Evolutionary conservation across 2,329 filamentous ascomycete species (phyloP).

Genomic region (Verticillium nubilum): DNA sequence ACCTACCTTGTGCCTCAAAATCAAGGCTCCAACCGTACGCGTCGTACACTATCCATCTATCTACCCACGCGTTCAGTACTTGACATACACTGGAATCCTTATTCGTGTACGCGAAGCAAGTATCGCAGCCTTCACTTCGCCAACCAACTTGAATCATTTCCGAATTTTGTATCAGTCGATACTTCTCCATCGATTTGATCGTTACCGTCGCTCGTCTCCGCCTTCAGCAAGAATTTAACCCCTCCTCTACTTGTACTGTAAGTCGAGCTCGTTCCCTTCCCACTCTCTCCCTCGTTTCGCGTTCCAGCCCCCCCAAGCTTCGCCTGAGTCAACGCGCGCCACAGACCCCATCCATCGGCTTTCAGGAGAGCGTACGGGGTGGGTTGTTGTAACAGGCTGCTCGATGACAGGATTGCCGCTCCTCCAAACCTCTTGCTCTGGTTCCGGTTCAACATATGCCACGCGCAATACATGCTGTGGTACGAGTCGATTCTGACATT

Average conservation of each 20-base stretch:
- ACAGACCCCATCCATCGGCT: constrained; percentile 3
- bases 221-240: not conserved
- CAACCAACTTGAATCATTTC: not conserved
- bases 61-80: not conserved
- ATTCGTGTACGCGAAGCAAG: not conserved
- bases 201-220: not conserved
- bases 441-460: not conserved
- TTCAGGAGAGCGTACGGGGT: not conserved
- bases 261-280: not conserved
- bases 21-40: not conserved
- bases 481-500: not conserved
- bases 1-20: not conserved
- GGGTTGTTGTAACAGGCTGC: not conserved
- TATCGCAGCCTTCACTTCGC: not conserved
- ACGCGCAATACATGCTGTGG: not conserved
- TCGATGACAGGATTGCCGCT: not conserved
- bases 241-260: not conserved
- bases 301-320: constrained; percentile 4
- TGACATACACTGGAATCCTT: not conserved
- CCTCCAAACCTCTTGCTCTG: not conserved
- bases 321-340: constrained; percentile 6
- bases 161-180: not conserved
- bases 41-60: not conserved
- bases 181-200: not conserved
- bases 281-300: constrained; percentile 6